Conservation (phyloP, 768 basidiomycete species). For the Tephrocybe sp. region DNA sequence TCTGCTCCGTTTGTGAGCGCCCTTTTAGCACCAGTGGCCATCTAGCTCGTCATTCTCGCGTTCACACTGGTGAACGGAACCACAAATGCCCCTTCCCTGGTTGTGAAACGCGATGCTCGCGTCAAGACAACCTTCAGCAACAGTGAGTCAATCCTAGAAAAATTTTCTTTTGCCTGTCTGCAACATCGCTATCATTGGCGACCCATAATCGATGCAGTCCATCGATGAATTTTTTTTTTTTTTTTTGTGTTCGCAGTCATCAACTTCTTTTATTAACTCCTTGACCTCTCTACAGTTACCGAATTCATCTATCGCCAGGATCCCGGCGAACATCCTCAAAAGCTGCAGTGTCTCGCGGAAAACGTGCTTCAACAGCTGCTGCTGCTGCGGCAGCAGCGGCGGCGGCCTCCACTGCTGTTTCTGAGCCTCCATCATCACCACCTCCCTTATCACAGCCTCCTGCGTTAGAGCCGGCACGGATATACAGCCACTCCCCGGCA, state of each 20-base stretch:
- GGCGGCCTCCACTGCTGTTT: conserved; percentile 22
- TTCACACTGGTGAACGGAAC: conserved; percentile 90
- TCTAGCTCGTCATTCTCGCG: conserved; percentile 81
- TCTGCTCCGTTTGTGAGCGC: conserved; percentile 71
- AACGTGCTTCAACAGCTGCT: conserved; percentile 18
- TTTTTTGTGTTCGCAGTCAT: no score
- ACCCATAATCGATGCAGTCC: not conserved
- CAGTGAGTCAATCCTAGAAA: conserved; percentile 36
- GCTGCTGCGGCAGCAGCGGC: conserved; percentile 9
- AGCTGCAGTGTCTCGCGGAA: conserved; percentile 47
- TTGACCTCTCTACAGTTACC: conserved; percentile 46
- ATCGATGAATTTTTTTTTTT: not conserved
- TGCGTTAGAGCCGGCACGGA: conserved; percentile 41
- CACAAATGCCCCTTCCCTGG: conserved; percentile 95
- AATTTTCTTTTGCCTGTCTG: not conserved
- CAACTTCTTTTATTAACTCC: not conserved
- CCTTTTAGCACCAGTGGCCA: conserved; percentile 89
- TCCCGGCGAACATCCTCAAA: conserved; percentile 68
- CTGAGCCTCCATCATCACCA: conserved; percentile 23
- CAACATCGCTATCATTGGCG: not conserved
- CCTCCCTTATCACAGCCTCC: conserved; percentile 39
- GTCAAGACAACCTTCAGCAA: conserved; percentile 83
- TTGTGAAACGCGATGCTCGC: conserved; percentile 85
- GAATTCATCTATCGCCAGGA: conserved; percentile 79
- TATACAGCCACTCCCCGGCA: conserved; percentile 36